These are phyloP conservation scores for Monilinia vaccinii-corymbosi DNA, from an alignment of 2,329 filamentous ascomycete genomes.

Conservation along the genomic window DNA sequence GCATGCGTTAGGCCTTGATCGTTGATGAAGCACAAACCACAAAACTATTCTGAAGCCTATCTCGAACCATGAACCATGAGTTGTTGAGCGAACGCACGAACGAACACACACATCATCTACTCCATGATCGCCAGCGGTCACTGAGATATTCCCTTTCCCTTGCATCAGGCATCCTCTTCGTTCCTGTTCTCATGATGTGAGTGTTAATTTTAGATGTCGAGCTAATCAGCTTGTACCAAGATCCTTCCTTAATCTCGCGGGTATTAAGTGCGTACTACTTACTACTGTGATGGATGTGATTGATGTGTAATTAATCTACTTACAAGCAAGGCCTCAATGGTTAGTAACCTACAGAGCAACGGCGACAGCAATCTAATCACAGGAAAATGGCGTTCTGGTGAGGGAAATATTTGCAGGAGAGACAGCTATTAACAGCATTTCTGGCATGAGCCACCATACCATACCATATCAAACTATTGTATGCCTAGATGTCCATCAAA, in stretches of 20 bases:
- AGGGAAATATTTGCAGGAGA: neutral
- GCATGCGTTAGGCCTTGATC: neutral
- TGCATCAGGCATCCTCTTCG: conserved; percentile 2
- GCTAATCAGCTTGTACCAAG: neutral
- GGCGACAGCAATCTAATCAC: neutral
- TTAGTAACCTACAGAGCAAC: neutral
- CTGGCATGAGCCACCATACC: neutral
- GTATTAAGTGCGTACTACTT: neutral
- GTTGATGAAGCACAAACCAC: neutral
- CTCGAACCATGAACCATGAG: conserved; percentile 2
- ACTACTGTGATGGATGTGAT: neutral
- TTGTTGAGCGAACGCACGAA: neutral
- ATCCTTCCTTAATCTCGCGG: neutral
- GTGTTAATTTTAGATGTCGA: neutral
- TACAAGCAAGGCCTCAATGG: neutral
- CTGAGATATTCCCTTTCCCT: neutral
- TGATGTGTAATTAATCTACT: neutral
- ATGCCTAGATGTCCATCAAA: neutral
- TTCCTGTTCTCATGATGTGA: neutral
- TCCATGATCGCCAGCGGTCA: neutral
- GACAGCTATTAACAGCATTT: neutral
- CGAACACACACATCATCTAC: neutral
- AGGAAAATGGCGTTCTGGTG: neutral
- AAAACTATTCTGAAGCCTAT: neutral
- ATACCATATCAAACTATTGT: too few species aligned